A percentile compares a stretch with the other conserved stretches of the same genome.
Conservation (phyloP, 208 protist species). For the Leishmania aethiopica region DNA sequence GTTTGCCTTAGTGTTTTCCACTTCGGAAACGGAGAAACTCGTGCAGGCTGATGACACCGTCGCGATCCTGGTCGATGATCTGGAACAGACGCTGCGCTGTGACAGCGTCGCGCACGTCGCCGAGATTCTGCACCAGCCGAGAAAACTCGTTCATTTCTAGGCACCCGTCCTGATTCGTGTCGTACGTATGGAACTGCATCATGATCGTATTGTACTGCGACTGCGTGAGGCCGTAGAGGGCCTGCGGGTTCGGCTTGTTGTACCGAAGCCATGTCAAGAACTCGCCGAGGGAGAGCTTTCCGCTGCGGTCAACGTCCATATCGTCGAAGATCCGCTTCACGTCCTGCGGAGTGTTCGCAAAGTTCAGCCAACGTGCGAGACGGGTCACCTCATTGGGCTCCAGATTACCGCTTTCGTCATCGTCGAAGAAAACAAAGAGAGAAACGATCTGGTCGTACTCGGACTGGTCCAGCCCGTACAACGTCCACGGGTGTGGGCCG, state of each 20-base stretch:
- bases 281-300: constrained; percentile 63
- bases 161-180: constrained; percentile 69
- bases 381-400: constrained; percentile 55
- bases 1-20: background rate
- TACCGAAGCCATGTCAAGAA: constrained; percentile 76
- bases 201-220: constrained; percentile 86
- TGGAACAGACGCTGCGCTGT: constrained; percentile 52
- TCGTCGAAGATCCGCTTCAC: constrained; percentile 79
- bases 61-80: constrained; percentile 54
- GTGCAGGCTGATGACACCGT: constrained; percentile 65
- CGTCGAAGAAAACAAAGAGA: constrained; percentile 86
- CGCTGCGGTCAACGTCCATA: constrained; percentile 73
- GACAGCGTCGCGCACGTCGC: constrained; percentile 45
- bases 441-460: constrained; percentile 88
- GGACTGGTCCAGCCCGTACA: constrained; percentile 62
- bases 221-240: constrained; percentile 78
- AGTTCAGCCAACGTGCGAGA: constrained; percentile 86
- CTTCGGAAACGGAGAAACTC: constrained; percentile 75
- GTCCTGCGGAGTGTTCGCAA: constrained; percentile 56
- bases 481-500: constrained; percentile 48
- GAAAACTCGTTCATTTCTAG: constrained; percentile 68
- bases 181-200: constrained; percentile 87
- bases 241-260: constrained; percentile 76
- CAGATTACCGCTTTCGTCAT: constrained; percentile 66
- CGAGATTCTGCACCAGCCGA: constrained; percentile 43